Base-by-base conservation (phyloP, 2,329 filamentous ascomycete species). In the Aspergillus eucalypticola region DNA sequence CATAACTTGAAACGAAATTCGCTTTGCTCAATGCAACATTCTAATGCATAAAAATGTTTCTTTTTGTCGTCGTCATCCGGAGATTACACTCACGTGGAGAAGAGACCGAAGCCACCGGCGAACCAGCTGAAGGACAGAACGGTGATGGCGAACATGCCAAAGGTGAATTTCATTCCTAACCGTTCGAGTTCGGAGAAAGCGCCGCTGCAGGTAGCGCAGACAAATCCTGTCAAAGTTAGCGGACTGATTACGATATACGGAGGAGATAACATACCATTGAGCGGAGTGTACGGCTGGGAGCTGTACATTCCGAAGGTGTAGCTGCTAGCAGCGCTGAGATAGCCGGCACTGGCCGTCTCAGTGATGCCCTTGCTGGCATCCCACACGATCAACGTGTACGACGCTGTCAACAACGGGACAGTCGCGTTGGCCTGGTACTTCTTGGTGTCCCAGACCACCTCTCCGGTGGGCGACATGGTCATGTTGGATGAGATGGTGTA, bases 291-390 rank as follows among this genome's bases (percentile, higher is more conserved):
- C 3, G 77, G 59, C 72, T 84, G 83, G 44, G 82, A 79, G 25
- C 71, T 69, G 71, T 90, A 90, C 84, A 90, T 87, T 61, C 84
- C 87, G 67, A 90, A 90, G 5, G 72, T 77, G 67, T 82, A 84
- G 15, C 81, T 77, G 59, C 78, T 79, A 68, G 78, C 82, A 2
- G 80, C 76, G 15, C 75, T 78, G 46, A 90, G 72, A 68, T 87
- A 81, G 5, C 87, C 87, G 0, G 86, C 78, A 13, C 70, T 71
- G 2, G 86, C 75, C 17, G 79, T 75, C 4, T 84, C 83, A 19
- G 75, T 83, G 42, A 84, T 75, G 15, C 79, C 81, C 62, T 80
- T 81, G 27, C 78, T 76, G 7, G 83, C 79, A 72, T 90, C 87
- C 67, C 87, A 84, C 59, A 90, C 82, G 58, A 86, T 76, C 44